phyloP scores from a whole-genome alignment of 139 green algal genomes.

The Auxenochlorella protothecoides region DNA sequence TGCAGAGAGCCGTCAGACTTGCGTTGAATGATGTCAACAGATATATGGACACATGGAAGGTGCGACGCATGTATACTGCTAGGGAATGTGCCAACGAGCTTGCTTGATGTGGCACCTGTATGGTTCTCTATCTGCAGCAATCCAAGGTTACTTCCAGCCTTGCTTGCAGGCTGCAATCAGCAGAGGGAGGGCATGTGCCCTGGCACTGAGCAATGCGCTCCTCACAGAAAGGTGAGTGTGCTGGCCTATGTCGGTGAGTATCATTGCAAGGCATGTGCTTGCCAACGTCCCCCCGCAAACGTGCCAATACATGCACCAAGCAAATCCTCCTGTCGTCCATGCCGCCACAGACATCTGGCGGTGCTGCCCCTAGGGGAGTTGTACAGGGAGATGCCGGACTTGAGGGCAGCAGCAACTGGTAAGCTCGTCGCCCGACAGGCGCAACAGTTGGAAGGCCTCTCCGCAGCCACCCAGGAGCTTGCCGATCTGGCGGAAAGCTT shows the following conservation, averaged over 20 bases:
- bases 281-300: neutral
- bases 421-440: conserved; percentile 5
- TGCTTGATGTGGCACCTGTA: neutral
- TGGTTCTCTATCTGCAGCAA: neutral
- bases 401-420: neutral
- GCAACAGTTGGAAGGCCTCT: neutral
- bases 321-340: too few species aligned
- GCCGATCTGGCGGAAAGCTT: neutral
- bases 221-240: conserved; percentile 8
- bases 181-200: conserved; percentile 7
- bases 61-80: neutral
- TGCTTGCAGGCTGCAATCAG: conserved; percentile 2
- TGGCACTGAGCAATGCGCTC: conserved; percentile 9
- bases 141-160: neutral
- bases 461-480: neutral
- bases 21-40: conserved; percentile 16
- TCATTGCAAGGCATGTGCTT: neutral
- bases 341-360: conserved; percentile 3
- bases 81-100: too few species aligned
- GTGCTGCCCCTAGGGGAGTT: conserved; percentile 6
- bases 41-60: conserved; percentile 21
- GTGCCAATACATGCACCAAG: too few species aligned
- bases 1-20: conserved; percentile 19
- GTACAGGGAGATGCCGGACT: neutral
- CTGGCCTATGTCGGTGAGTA: neutral